Percentiles rank a stretch among this genome's conserved stretches.
phyloP scores from a whole-genome alignment of 768 basidiomycete species.

The Pulveroboletus ravenelii region DNA sequence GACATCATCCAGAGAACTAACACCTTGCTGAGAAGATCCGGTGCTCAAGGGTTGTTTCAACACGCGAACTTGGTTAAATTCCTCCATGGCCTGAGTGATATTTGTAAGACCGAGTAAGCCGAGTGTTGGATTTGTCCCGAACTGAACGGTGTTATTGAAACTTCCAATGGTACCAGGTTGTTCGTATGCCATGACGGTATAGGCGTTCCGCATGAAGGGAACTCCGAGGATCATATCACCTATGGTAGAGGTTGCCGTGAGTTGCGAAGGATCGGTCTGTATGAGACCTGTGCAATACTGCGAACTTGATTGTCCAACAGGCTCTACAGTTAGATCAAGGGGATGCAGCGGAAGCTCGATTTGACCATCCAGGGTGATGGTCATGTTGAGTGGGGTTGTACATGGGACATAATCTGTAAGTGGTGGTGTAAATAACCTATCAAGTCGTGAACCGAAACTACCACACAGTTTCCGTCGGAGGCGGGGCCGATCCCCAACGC shows the following conservation, averaged over 20 bases:
- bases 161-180: constrained; percentile 40
- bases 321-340: constrained; percentile 60
- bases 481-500: constrained; percentile 60
- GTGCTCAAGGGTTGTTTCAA: constrained; percentile 51
- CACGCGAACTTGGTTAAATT: constrained; percentile 69
- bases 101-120: constrained; percentile 66
- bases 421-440: constrained; percentile 4
- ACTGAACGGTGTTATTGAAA: constrained; percentile 33
- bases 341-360: constrained; percentile 63
- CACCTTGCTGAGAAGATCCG: constrained; percentile 8
- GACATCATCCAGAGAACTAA: constrained; percentile 16
- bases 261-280: constrained; percentile 46
- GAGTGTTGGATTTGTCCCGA: constrained; percentile 38
- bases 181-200: constrained; percentile 71
- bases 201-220: constrained; percentile 71
- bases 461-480: constrained; percentile 61
- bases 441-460: background rate
- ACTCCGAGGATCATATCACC: constrained; percentile 78
- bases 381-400: constrained; percentile 63
- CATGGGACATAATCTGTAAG: constrained; percentile 70
- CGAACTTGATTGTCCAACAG: constrained; percentile 38
- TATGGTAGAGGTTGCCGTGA: constrained; percentile 35
- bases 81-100: constrained; percentile 52
- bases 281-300: constrained; percentile 61
- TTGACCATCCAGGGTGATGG: constrained; percentile 58